Evolutionary conservation across 192 early-diverging fungal species (phyloP), one percentile per base, ranked within the genome.

Genomic region (Podila clonocystis): DNA sequence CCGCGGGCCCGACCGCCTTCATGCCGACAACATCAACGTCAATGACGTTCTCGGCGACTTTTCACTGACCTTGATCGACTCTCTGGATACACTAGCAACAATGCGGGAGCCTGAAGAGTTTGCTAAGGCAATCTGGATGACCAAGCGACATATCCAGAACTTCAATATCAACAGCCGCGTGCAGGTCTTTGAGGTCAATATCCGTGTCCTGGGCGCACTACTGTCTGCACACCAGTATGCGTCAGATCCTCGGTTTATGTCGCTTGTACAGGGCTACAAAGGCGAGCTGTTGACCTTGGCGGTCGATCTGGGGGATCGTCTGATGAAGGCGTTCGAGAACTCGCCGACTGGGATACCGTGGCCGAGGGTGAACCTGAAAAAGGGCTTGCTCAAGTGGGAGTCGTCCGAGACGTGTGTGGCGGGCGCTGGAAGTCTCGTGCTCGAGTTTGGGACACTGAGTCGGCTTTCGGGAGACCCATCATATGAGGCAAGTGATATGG

Each of bases 21-120:
- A 96, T 83, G 86, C 89, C 19, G 59, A 84, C 19, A 87, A 89
- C 58, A 86, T 88, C 62, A 86, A 88, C 70, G 73, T 95, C 50
- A 99, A 98, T 73, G 97, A 99, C 73, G 95, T 98, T n/a, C 82
- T 99, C 26, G 97, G 97, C 5, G 94, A 97, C 86, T 99, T 91
- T 74, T 90, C 95, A 5, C 79, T 97, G 57, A 99, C 97, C n/a
- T 86, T 99, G 36, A 88, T 99, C 9, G 97, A 99, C 85, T 89
- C 91, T 1, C 86, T 99, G 9, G 97, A 99, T 65, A 91, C 94
- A 7, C 83, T 98, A 60, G 94, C 93, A 12, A 86, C 93, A 50
- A 74, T 82, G 66, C 52, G 70, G 11, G 63, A 73, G 67, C 60
- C 68, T 1, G 63, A 65, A 22, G 20, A 58, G 62, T 80, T 80